A percentile compares a stretch with the other conserved stretches of the same genome.
These are phyloP conservation scores for Zymoseptoria passerinii DNA, from an alignment of 2,329 filamentous ascomycete genomes.

Conservation along the genomic window DNA sequence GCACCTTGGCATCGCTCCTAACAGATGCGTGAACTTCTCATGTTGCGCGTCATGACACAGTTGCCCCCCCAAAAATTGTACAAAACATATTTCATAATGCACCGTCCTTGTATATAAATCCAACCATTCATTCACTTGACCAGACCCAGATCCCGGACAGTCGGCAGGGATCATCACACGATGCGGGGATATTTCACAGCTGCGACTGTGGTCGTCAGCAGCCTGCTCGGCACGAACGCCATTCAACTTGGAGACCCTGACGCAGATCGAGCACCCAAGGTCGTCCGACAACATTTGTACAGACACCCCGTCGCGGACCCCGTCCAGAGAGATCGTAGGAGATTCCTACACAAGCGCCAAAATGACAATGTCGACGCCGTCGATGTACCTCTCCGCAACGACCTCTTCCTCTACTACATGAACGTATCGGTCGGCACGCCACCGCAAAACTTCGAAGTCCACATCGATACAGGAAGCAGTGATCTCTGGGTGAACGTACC, in stretches of 20 bases:
- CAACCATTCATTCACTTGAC: background rate
- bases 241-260: conserved; percentile 4
- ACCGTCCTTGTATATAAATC: background rate
- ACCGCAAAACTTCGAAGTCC: conserved; percentile 44
- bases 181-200: background rate
- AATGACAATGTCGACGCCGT: conserved; percentile 30
- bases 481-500: conserved; percentile 61
- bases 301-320: conserved; percentile 40
- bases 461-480: conserved; percentile 55
- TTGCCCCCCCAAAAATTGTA: too few relatives aligned
- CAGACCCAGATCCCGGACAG: background rate
- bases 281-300: conserved; percentile 43
- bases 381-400: conserved; percentile 44
- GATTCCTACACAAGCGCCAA: conserved; percentile 30
- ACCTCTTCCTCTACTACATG: conserved; percentile 51
- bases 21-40: background rate
- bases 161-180: background rate
- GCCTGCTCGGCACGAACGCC: background rate
- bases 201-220: background rate
- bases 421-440: conserved; percentile 52
- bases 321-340: conserved; percentile 38
- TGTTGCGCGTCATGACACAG: background rate
- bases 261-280: conserved; percentile 29
- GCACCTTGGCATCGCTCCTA: background rate
- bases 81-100: too few relatives aligned